Evolutionary conservation across 192 early-diverging fungal species (phyloP).

Genomic region (Martensiomyces pterosporus): DNA sequence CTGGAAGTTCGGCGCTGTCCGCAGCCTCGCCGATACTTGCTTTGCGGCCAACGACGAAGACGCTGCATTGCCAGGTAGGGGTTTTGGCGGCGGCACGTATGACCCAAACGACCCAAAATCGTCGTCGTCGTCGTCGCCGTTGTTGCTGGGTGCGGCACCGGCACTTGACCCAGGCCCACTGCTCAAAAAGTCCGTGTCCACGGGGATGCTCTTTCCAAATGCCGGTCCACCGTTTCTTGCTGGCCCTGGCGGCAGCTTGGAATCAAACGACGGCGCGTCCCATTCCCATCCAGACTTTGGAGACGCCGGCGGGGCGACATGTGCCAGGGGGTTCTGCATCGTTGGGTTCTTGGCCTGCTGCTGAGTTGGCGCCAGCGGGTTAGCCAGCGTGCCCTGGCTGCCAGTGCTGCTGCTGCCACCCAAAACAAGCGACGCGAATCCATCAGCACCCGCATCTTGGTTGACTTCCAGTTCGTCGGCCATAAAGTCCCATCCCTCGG

Average conservation of each 20-base stretch:
- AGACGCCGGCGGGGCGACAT: background rate
- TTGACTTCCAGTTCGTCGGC: too few species aligned
- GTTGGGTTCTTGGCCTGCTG: background rate
- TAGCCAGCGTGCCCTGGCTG: background rate
- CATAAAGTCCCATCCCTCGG: background rate
- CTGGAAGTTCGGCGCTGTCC: slow-evolving; percentile 2
- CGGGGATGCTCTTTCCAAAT: background rate
- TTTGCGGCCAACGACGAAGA: background rate
- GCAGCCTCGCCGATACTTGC: slow-evolving; percentile 7
- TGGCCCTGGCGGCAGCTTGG: background rate
- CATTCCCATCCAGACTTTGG: slow-evolving; percentile 26
- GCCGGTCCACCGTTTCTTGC: background rate
- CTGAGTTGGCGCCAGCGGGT: background rate
- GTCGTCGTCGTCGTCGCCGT: slow-evolving; percentile 5
- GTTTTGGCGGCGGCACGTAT: background rate
- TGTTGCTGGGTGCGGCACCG: too few species aligned
- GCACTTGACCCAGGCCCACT: background rate
- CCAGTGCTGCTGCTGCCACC: background rate
- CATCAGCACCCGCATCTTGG: background rate
- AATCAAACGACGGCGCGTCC: slow-evolving; percentile 22
- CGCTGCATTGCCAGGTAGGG: background rate
- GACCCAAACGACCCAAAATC: slow-evolving; percentile 29
- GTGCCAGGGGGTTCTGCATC: slow-evolving; percentile 16
- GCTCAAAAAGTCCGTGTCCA: slow-evolving; percentile 12
- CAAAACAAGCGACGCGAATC: slow-evolving; percentile 12